Evolutionary conservation across 2,329 filamentous ascomycete genomes (phyloP).

Genomic region (Penicillium sp.): DNA sequence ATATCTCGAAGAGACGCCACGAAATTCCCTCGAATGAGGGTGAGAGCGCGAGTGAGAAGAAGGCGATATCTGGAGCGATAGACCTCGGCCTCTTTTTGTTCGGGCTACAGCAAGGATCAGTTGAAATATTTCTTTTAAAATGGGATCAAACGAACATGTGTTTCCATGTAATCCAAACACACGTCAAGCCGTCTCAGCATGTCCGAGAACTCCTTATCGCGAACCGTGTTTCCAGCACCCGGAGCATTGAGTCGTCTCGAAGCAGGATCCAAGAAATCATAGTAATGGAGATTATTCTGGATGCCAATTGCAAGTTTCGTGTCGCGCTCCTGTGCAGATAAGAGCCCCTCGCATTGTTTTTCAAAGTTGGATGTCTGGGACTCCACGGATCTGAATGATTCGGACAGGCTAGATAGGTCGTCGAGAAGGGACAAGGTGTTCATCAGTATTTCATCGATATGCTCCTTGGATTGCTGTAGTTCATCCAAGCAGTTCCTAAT

Average conservation of each 20-base stretch:
- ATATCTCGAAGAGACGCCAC: slow-evolving; percentile 58
- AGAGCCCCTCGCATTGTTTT: slow-evolving; percentile 79
- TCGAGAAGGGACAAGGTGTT: slow-evolving; percentile 71
- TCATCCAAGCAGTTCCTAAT: slow-evolving; percentile 70
- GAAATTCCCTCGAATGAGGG: slow-evolving; percentile 61
- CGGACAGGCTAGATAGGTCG: slow-evolving; percentile 70
- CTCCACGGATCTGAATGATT: slow-evolving; percentile 82
- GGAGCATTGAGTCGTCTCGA: slow-evolving; percentile 87
- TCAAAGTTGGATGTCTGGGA: slow-evolving; percentile 89
- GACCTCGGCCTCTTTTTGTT: slow-evolving; percentile 78
- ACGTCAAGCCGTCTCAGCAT: slow-evolving; percentile 83
- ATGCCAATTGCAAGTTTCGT: slow-evolving; percentile 76
- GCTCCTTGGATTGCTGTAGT: slow-evolving; percentile 69
- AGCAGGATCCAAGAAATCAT: slow-evolving; percentile 85
- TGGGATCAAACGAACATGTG: too few species aligned
- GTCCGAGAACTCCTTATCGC: slow-evolving; percentile 76
- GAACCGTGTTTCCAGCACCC: slow-evolving; percentile 77
- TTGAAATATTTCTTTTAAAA: slow-evolving; percentile 35
- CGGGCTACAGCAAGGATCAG: slow-evolving; percentile 49
- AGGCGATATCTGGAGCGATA: slow-evolving; percentile 85
- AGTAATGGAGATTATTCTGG: slow-evolving; percentile 86
- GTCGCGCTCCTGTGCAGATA: slow-evolving; percentile 74
- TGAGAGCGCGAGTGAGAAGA: slow-evolving; percentile 64
- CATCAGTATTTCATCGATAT: slow-evolving; percentile 70
- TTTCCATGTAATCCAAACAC: slow-evolving; percentile 87